phyloP scores from a whole-genome alignment of 148 eudicot species.

The Hydrangea macrophylla region DNA sequence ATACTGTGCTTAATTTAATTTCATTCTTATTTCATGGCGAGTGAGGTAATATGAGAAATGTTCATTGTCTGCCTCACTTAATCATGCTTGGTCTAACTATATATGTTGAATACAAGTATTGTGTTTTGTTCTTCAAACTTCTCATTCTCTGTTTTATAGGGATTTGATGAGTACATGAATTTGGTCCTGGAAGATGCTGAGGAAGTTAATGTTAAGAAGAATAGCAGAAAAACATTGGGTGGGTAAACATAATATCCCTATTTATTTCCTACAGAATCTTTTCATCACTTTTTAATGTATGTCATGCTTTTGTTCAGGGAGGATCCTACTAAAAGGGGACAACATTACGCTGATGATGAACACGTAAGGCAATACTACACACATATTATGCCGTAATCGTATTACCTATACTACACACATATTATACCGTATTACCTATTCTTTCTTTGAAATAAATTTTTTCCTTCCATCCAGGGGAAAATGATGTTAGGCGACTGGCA shows the following conservation, averaged over 20 bases:
- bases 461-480: background rate
- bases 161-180: constrained; percentile 87
- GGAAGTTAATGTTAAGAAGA: constrained; percentile 72
- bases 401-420: background rate
- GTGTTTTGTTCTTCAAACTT: background rate
- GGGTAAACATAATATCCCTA: background rate
- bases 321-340: constrained; percentile 81
- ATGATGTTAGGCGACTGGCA: background rate
- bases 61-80: background rate
- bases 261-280: background rate
- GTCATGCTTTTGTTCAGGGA: constrained; percentile 31
- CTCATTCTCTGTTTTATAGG: constrained; percentile 40
- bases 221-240: constrained; percentile 65
- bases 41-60: background rate
- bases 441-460: background rate
- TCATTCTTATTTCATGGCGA: no score
- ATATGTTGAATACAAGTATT: background rate
- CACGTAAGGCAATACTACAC: constrained; percentile 32
- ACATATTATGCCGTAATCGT: background rate
- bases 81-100: background rate
- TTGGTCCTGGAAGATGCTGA: constrained; percentile 82
- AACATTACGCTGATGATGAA: constrained; percentile 88
- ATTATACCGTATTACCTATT: no score
- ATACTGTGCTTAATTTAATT: background rate
- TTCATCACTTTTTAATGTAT: background rate